Evolutionary conservation across 2,329 filamentous ascomycete genomes (phyloP).

Genomic region (Magnaporthiopsis incrustans): DNA sequence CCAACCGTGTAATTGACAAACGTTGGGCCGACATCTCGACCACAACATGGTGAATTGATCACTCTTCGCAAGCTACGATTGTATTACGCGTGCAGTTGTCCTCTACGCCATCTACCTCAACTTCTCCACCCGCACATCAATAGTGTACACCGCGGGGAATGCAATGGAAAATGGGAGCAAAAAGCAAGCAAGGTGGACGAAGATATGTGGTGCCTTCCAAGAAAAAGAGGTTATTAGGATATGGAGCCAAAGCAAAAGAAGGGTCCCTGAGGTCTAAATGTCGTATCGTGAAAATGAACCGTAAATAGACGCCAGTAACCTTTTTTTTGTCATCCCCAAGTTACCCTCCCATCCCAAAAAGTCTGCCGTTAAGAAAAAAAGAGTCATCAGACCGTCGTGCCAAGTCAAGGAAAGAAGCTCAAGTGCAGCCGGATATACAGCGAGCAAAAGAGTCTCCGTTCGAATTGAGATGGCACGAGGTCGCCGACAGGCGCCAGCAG

Average conservation of each 20-base stretch:
- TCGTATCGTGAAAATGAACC: conserved; percentile 12
- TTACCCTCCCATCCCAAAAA: conserved; percentile 13
- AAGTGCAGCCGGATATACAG: conserved; percentile 11
- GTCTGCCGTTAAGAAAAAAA: conserved; percentile 16
- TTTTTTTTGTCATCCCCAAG: conserved; percentile 17
- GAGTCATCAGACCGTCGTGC: conserved; percentile 18
- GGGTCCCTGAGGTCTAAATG: conserved; percentile 9
- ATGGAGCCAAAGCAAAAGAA: conserved; percentile 5
- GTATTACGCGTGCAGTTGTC: neutral
- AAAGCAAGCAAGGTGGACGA: neutral
- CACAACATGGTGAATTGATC: neutral
- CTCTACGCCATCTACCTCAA: neutral
- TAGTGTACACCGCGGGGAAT: neutral
- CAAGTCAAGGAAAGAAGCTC: conserved; percentile 23
- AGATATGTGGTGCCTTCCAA: neutral
- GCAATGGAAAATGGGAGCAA: neutral
- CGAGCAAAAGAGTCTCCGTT: conserved; percentile 4
- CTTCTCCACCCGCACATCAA: neutral
- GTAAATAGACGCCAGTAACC: conserved; percentile 17
- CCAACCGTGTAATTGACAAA: no score
- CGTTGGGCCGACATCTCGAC: neutral
- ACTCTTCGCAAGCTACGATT: neutral
- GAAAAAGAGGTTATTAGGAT: neutral
- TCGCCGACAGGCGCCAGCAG: neutral
- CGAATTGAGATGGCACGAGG: neutral